Evolutionary conservation across 257 asterid genomes (phyloP), one percentile per base, ranked within the genome.

Genomic region (Cordia subcordata): DNA sequence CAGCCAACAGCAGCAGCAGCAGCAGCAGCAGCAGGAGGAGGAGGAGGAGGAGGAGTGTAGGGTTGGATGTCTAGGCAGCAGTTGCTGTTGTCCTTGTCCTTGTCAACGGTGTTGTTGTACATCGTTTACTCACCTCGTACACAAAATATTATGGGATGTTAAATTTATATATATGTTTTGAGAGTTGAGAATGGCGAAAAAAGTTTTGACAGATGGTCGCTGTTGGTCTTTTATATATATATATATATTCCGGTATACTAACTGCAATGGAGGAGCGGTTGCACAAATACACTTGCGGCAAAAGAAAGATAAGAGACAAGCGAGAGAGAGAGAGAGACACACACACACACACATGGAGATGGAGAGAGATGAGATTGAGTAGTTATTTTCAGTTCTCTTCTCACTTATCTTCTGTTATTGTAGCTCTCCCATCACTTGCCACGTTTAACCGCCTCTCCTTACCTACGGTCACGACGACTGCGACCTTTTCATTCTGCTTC

Each of bases 301-400:
- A 14, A 67, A 47, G 35, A 66, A 8, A 44, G 47, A 59, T n/a
- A n/a, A n/a, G n/a, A n/a, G n/a, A n/a, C n/a, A n/a, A n/a, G n/a
- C n/a, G 44, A 44, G 54, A 15, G 54, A 23, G 33, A 22, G 69
- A 55, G 49, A 19, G 62, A 18, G 55, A 42, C n/a, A n/a, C n/a
- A n/a, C n/a, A n/a, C n/a, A n/a, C n/a, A n/a, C 44, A 39, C 44
- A 39, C 10, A 10, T 42, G 47, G 12, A 2, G 15, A 8, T 42
- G 47, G 47, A n/a, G n/a, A n/a, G n/a, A n/a, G 47, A 1, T 42
- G 4, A 11, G 15, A 42, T 44, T 55, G 63, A 55, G 72, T 46
- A 60, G 72, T 68, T 68, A 53, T 66, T 58, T 66, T 50, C 75
- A 8, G 75, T 69, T 69, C 42, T 62, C 12, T 11, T 42, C 5